Conservation (phyloP, 2,329 filamentous ascomycete genomes). For the Pseudogymnoascus sp. region DNA sequence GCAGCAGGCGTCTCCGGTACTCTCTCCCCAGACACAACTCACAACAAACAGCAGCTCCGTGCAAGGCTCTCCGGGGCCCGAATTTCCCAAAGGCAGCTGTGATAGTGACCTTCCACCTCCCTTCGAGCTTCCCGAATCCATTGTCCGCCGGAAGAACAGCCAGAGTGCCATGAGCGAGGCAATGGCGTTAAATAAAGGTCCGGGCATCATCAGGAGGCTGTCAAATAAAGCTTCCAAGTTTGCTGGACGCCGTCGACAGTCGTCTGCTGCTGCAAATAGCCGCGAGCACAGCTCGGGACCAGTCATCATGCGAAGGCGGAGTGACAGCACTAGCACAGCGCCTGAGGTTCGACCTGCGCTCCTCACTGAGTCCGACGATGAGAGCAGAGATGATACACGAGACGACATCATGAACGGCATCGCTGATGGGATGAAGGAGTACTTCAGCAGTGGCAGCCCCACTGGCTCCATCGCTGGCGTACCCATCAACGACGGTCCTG, state of each 20-base stretch:
- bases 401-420: constrained; percentile 39
- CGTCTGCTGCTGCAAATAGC: constrained; percentile 66
- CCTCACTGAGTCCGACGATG: constrained; percentile 49
- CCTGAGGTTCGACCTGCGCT: constrained; percentile 38
- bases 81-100: constrained; percentile 41
- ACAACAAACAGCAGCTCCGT: constrained; percentile 54
- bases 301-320: constrained; percentile 76
- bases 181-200: constrained; percentile 47
- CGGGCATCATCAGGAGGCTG: constrained; percentile 70
- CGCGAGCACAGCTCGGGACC: constrained; percentile 86
- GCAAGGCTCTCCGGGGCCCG: constrained; percentile 45
- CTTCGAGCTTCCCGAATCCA: constrained; percentile 65
- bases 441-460: constrained; percentile 39
- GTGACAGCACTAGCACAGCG: constrained; percentile 74
- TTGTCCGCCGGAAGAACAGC: constrained; percentile 52
- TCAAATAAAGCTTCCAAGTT: constrained; percentile 72
- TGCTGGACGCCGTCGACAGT: constrained; percentile 61
- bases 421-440: constrained; percentile 39
- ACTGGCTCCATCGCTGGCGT: constrained; percentile 39
- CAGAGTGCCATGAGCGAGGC: constrained; percentile 56
- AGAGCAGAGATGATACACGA: constrained; percentile 41
- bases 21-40: constrained; percentile 44
- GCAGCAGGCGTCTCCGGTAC: constrained; percentile 47
- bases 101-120: constrained; percentile 44
- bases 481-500: constrained; percentile 50